phyloP scores from a whole-genome alignment of 768 basidiomycete species.

The Phallus indusiatus region DNA sequence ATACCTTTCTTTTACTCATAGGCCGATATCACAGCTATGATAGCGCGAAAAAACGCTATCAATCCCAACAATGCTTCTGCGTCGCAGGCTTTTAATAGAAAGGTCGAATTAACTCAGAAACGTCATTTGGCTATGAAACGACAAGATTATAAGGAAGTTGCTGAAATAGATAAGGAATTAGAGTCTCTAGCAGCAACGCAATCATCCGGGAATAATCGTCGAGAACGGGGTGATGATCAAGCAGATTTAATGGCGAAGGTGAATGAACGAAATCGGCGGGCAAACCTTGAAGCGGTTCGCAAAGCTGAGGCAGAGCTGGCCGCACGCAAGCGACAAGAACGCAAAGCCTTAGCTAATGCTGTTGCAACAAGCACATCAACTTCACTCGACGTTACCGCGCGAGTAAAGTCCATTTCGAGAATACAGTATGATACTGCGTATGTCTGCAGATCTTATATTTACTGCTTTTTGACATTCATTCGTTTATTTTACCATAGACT shows the following conservation, averaged over 20 bases:
- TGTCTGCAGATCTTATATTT: constrained; percentile 14
- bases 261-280: constrained; percentile 84
- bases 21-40: constrained; percentile 78
- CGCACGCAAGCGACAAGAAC: constrained; percentile 62
- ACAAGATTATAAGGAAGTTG: constrained; percentile 56
- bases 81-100: constrained; percentile 24
- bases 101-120: constrained; percentile 24
- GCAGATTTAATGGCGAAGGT: constrained; percentile 62
- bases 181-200: constrained; percentile 33
- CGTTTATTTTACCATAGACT: constrained; percentile 34
- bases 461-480: background rate
- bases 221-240: constrained; percentile 14
- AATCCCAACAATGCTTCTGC: constrained; percentile 21
- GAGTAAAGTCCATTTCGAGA: constrained; percentile 56
- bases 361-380: constrained; percentile 23
- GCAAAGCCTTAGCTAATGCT: constrained; percentile 36
- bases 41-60: constrained; percentile 46
- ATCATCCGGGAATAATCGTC: constrained; percentile 9
- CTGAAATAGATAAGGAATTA: constrained; percentile 53
- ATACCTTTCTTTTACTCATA: constrained; percentile 21
- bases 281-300: constrained; percentile 72
- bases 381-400: constrained; percentile 49
- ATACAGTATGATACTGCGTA: constrained; percentile 58
- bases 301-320: constrained; percentile 62
- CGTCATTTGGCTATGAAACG: constrained; percentile 69